Evolutionary conservation across 1,284 basidiomycete genomes (phyloP).

Genomic region (Ustilago curta): DNA sequence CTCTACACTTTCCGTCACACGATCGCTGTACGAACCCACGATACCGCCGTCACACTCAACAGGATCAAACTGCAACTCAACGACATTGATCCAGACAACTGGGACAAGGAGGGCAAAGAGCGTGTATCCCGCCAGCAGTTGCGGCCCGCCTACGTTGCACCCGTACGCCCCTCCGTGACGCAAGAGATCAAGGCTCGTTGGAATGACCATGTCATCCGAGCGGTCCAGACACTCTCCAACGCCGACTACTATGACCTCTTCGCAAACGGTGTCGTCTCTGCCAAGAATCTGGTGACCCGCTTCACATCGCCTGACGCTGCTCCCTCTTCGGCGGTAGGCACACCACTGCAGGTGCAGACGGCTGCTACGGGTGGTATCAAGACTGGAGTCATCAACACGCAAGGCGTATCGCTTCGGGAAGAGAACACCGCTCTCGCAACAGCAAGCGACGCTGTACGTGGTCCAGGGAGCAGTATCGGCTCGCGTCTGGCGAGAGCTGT

Average conservation of each 20-base stretch:
- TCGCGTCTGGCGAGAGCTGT: constrained; percentile 33
- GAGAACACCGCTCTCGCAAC: constrained; percentile 10
- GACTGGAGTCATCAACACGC: constrained; percentile 48
- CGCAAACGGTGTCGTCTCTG: constrained; percentile 39
- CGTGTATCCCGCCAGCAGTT: constrained; percentile 30
- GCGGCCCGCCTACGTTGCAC: constrained; percentile 45
- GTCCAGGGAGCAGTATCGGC: constrained; percentile 42
- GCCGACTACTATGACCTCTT: constrained; percentile 54
- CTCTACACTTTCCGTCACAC: constrained; percentile 56
- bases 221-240: constrained; percentile 29
- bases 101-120: constrained; percentile 48
- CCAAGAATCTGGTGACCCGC: constrained; percentile 28
- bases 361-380: constrained; percentile 43
- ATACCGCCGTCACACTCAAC: constrained; percentile 40
- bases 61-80: constrained; percentile 47
- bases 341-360: constrained; percentile 28
- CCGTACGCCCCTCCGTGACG: constrained; percentile 35
- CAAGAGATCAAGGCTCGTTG: constrained; percentile 56
- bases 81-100: constrained; percentile 56
- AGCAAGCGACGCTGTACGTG: constrained; percentile 16
- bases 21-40: constrained; percentile 50
- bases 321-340: constrained; percentile 9
- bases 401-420: constrained; percentile 39
- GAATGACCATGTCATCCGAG: constrained; percentile 49
- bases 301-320: constrained; percentile 10